phyloP scores from a whole-genome alignment of 164 flowering plant genomes.

The Umbellularia californica region DNA sequence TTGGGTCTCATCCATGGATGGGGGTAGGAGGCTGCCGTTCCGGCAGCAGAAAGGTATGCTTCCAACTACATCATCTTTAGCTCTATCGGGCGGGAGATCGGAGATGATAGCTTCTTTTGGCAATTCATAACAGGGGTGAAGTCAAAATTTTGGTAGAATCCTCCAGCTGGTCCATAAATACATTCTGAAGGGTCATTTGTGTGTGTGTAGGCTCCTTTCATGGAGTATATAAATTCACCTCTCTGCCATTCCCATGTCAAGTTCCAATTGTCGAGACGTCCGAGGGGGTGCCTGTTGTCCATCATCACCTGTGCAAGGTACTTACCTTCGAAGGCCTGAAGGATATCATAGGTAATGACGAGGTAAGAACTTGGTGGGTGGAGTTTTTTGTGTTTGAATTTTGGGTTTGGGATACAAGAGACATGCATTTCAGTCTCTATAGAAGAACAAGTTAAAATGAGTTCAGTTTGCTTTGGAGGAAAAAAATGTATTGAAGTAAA shows the following conservation, averaged over 20 bases:
- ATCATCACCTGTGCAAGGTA: conserved; percentile 63
- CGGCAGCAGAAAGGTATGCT: conserved; percentile 64
- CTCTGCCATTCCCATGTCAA: conserved; percentile 89
- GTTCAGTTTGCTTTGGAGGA: conserved; percentile 39
- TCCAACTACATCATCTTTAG: conserved; percentile 51
- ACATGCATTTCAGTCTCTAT: conserved; percentile 44
- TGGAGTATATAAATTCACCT: conserved; percentile 67
- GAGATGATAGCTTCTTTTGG: conserved; percentile 46
- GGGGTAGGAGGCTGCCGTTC: conserved; percentile 58
- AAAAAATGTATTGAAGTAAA: not conserved
- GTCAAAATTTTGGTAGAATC: conserved; percentile 49
- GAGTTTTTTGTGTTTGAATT: conserved; percentile 22
- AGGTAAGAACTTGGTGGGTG: conserved; percentile 37
- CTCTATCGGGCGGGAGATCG: conserved; percentile 51
- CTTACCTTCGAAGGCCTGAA: conserved; percentile 30
- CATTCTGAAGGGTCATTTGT: conserved; percentile 45
- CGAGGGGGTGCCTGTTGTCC: conserved; percentile 48
- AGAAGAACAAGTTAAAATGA: not conserved
- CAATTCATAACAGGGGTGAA: conserved; percentile 62
- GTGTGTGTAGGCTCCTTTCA: conserved; percentile 75
- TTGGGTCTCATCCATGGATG: conserved; percentile 45
- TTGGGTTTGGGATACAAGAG: conserved; percentile 45
- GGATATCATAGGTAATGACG: conserved; percentile 52
- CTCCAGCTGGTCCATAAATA: conserved; percentile 52
- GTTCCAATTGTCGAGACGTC: conserved; percentile 86